Evolutionary conservation across 2,329 filamentous ascomycete species (phyloP).

Genomic region (Monosporascus sp.): DNA sequence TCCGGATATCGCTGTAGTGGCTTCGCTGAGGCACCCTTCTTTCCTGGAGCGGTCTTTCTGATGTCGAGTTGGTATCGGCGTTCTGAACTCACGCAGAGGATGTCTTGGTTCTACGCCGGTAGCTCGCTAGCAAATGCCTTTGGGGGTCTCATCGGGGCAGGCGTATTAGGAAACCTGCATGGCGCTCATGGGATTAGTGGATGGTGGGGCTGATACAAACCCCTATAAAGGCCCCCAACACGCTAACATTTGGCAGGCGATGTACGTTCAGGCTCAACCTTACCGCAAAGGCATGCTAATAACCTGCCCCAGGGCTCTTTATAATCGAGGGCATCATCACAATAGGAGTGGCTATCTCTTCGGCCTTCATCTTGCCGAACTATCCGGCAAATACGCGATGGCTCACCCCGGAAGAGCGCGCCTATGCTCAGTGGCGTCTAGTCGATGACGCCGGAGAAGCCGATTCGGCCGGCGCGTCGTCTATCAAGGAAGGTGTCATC

Average conservation of each 20-base stretch:
- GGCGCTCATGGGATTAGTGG: constrained; percentile 33
- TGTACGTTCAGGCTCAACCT: constrained; percentile 3
- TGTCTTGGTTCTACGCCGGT: constrained; percentile 43
- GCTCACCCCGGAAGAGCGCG: constrained; percentile 46
- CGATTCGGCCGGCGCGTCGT: constrained; percentile 33
- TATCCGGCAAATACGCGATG: constrained; percentile 49
- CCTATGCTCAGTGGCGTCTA: constrained; percentile 48
- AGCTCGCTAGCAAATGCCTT: constrained; percentile 46
- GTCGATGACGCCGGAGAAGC: constrained; percentile 43
- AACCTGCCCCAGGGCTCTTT: constrained; percentile 23
- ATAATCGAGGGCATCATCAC: constrained; percentile 38
- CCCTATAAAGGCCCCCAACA: not conserved
- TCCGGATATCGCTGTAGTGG: not conserved
- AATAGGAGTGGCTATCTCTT: constrained; percentile 29
- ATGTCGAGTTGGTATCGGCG: constrained; percentile 43
- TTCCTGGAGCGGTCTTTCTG: constrained; percentile 42
- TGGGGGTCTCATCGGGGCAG: constrained; percentile 45
- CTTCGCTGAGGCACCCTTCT: constrained; percentile 43
- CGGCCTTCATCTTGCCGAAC: constrained; percentile 41
- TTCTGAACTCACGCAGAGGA: constrained; percentile 37
- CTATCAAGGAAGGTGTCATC: constrained; percentile 40
- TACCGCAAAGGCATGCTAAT: not conserved
- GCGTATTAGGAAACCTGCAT: constrained; percentile 38
- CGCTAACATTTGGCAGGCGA: constrained; percentile 17
- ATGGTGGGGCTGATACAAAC: constrained; percentile 20